A percentile compares a stretch with the other conserved stretches of the same genome.
Conservation (phyloP, 2,329 filamentous ascomycete genomes). For the Coniochaeta prunicola region DNA sequence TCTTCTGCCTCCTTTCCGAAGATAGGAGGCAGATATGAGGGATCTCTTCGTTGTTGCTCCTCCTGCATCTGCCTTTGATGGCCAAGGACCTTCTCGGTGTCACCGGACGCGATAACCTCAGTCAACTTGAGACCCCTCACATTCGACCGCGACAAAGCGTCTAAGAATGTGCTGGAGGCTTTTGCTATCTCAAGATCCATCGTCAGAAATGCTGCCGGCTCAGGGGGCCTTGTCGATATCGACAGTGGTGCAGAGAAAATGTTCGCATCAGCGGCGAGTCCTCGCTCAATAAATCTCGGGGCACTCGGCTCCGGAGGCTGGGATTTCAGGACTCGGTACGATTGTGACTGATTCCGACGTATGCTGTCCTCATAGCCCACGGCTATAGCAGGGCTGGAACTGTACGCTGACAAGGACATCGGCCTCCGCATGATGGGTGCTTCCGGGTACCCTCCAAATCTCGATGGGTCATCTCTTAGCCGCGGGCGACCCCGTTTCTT, state of each 20-base stretch:
- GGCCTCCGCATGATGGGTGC: slow-evolving; percentile 36
- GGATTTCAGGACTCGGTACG: slow-evolving; percentile 48
- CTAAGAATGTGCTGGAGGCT: slow-evolving; percentile 46
- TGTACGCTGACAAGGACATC: slow-evolving; percentile 42
- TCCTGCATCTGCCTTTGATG: slow-evolving; percentile 47
- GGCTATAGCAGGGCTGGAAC: slow-evolving; percentile 33
- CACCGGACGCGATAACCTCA: slow-evolving; percentile 44
- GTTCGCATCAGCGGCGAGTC: slow-evolving; percentile 39
- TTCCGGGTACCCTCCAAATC: slow-evolving; percentile 39
- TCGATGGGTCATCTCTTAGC: slow-evolving; percentile 60
- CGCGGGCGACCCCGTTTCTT: slow-evolving; percentile 77
- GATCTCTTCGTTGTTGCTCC: slow-evolving; percentile 50
- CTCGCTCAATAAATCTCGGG: slow-evolving; percentile 44
- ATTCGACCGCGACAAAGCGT: slow-evolving; percentile 42
- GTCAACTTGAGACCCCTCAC: slow-evolving; percentile 42
- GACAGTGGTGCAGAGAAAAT: slow-evolving; percentile 38
- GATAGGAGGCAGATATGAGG: slow-evolving; percentile 59
- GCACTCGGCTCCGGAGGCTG: slow-evolving; percentile 40
- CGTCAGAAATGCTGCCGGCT: slow-evolving; percentile 51
- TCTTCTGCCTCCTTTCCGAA: slow-evolving; percentile 46
- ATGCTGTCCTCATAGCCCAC: slow-evolving; percentile 39
- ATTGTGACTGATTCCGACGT: slow-evolving; percentile 35
- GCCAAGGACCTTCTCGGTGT: slow-evolving; percentile 43
- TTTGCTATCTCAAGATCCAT: slow-evolving; percentile 52
- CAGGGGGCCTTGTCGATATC: slow-evolving; percentile 31